Evolutionary conservation across 2,329 filamentous ascomycete species (phyloP).

Genomic region (Arthroderma uncinatum): DNA sequence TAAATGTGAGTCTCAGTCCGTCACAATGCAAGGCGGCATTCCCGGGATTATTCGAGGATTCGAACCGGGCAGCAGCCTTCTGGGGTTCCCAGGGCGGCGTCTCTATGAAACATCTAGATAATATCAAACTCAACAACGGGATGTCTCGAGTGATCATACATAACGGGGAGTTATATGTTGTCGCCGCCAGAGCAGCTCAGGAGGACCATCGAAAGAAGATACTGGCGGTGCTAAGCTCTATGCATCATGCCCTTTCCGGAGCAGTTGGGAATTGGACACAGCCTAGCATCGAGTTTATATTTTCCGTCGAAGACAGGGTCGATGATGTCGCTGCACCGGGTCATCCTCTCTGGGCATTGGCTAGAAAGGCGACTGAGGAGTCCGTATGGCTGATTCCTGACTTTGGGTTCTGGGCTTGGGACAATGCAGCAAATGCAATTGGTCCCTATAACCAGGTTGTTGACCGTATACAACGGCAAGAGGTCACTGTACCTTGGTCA

Average conservation of each 20-base stretch:
- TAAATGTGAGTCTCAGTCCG: conserved; percentile 22
- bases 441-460: conserved; percentile 31
- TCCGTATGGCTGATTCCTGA: conserved; percentile 43
- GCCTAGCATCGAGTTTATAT: conserved; percentile 32
- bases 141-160: conserved; percentile 29
- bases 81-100: conserved; percentile 22
- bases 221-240: conserved; percentile 36
- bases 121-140: conserved; percentile 21
- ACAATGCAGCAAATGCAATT: conserved; percentile 26
- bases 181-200: conserved; percentile 22
- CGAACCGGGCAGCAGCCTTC: conserved; percentile 22
- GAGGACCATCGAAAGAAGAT: conserved; percentile 31
- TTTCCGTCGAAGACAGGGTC: conserved; percentile 34
- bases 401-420: conserved; percentile 44
- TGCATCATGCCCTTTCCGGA: conserved; percentile 39
- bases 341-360: conserved; percentile 36
- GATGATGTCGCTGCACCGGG: conserved; percentile 31
- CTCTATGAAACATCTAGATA: conserved; percentile 21
- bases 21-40: conserved; percentile 26
- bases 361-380: conserved; percentile 29
- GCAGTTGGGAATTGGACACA: conserved; percentile 29
- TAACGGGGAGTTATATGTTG: conserved; percentile 25
- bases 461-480: conserved; percentile 18
- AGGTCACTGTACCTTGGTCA: conserved; percentile 19
- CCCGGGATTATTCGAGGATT: conserved; percentile 29